Percentiles rank a stretch among this genome's conserved stretches.
These are phyloP conservation scores for Cladosporium sp. DNA, from an alignment of 2,329 filamentous ascomycete genomes.

Conservation along the genomic window DNA sequence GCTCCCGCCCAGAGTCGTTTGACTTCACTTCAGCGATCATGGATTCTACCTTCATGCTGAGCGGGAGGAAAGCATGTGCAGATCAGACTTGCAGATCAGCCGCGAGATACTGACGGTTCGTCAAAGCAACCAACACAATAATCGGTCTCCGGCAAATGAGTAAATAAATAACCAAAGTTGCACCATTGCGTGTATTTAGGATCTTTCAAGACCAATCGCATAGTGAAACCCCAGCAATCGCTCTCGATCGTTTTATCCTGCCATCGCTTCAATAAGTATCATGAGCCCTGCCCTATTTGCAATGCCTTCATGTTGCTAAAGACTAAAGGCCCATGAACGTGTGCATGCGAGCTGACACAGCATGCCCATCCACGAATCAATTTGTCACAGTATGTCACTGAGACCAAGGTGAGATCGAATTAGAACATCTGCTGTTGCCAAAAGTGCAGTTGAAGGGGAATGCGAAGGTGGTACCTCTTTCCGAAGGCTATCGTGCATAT, in stretches of 20 bases:
- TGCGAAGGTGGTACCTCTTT: not conserved
- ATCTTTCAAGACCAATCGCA: not conserved
- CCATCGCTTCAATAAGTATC: not conserved
- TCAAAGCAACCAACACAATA: not conserved
- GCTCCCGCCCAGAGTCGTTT: not conserved
- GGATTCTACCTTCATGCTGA: not conserved
- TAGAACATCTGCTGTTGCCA: not conserved
- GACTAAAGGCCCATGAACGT: not conserved
- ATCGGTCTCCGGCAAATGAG: not conserved
- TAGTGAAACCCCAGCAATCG: not conserved
- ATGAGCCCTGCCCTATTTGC: not conserved
- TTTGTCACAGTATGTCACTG: not conserved
- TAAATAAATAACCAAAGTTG: not conserved
- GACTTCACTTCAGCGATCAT: not conserved
- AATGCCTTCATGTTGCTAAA: not conserved
- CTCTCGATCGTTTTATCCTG: too few relatives aligned
- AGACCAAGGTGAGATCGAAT: not conserved
- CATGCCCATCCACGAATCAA: not conserved
- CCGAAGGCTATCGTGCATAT: not conserved
- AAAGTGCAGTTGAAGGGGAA: not conserved
- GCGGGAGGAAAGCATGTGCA: not conserved
- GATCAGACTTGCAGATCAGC: not conserved
- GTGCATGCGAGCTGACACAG: not conserved
- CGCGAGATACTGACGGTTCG: not conserved
- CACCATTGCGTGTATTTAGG: not conserved